Percentiles rank a stretch among this genome's conserved stretches.
Conservation (phyloP, 495 filamentous ascomycete genomes). For the Penicillium coffeae region DNA sequence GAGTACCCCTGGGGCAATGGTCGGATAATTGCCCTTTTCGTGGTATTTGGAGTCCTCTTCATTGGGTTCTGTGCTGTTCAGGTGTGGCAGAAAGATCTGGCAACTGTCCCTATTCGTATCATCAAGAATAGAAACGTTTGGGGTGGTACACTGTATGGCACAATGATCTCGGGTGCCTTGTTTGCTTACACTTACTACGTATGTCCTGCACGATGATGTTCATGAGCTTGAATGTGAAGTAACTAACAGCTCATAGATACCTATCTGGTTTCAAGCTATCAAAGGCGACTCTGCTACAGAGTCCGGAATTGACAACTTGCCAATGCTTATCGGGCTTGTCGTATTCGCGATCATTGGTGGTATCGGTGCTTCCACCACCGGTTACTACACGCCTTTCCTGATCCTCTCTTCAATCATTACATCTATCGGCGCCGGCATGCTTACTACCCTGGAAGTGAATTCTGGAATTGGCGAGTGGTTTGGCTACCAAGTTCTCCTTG, state of each 20-base stretch:
- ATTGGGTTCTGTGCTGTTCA: slow-evolving; percentile 54
- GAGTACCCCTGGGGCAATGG: slow-evolving; percentile 48
- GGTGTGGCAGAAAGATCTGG: slow-evolving; percentile 54
- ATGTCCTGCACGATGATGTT: background rate
- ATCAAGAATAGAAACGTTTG: slow-evolving; percentile 51
- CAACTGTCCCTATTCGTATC: slow-evolving; percentile 61
- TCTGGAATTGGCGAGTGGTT: slow-evolving; percentile 17
- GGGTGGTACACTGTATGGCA: slow-evolving; percentile 23
- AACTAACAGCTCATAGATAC: slow-evolving; percentile 4
- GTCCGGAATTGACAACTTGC: slow-evolving; percentile 28
- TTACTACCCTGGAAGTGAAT: slow-evolving; percentile 18
- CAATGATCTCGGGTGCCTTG: slow-evolving; percentile 8
- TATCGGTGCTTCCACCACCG: slow-evolving; percentile 10
- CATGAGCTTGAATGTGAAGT: background rate
- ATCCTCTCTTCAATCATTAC: slow-evolving; percentile 48
- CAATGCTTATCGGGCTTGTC: slow-evolving; percentile 17
- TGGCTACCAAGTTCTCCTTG: slow-evolving; percentile 25
- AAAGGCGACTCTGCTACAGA: slow-evolving; percentile 18
- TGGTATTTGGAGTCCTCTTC: slow-evolving; percentile 53
- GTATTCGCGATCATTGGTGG: slow-evolving; percentile 13
- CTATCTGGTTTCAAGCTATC: slow-evolving; percentile 36
- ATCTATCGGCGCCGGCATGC: slow-evolving; percentile 55
- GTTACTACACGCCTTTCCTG: slow-evolving; percentile 52
- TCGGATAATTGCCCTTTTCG: slow-evolving; percentile 51
- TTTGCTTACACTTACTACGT: slow-evolving; percentile 6